A percentile compares a stretch with the other conserved stretches of the same genome.
phyloP scores from a whole-genome alignment of 202 grass and related monocot species.

The Saccharum hybrid region DNA sequence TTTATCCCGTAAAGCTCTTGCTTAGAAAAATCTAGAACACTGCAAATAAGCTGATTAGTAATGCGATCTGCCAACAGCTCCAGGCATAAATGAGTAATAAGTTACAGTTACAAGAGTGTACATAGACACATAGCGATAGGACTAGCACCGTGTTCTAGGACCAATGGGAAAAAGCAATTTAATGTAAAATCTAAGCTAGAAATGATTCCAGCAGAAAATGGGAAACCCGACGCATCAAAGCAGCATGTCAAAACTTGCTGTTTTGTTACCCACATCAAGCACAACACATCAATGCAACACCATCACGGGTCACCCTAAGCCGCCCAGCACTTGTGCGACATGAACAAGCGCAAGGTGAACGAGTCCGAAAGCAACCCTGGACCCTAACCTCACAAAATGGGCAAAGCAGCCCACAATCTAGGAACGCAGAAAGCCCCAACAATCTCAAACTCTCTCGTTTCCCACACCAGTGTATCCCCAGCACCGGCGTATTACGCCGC shows the following conservation, averaged over 20 bases:
- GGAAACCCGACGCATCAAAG: not conserved
- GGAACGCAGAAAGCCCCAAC: not conserved
- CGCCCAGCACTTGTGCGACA: not conserved
- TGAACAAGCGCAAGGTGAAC: not conserved
- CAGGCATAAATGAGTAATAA: not conserved
- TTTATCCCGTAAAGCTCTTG: not conserved
- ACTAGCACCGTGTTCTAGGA: not conserved
- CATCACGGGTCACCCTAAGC: not conserved
- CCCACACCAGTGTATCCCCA: not conserved
- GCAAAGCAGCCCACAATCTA: not conserved
- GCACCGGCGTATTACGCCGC: not conserved
- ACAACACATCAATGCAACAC: not conserved
- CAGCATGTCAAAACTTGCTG: not conserved
- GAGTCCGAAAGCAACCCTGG: not conserved
- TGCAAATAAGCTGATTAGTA: not conserved
- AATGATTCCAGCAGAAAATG: not conserved
- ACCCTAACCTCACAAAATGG: conserved; percentile 6
- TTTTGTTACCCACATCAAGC: not conserved
- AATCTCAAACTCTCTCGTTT: not conserved
- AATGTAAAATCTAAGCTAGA: not conserved
- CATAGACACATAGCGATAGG: not conserved
- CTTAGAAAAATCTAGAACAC: not conserved
- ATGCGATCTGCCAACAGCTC: not conserved
- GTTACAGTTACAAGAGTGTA: not conserved
- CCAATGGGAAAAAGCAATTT: not conserved